These are phyloP conservation scores for Suillus weaverae DNA, from an alignment of 768 basidiomycete species.

Conservation along the genomic window DNA sequence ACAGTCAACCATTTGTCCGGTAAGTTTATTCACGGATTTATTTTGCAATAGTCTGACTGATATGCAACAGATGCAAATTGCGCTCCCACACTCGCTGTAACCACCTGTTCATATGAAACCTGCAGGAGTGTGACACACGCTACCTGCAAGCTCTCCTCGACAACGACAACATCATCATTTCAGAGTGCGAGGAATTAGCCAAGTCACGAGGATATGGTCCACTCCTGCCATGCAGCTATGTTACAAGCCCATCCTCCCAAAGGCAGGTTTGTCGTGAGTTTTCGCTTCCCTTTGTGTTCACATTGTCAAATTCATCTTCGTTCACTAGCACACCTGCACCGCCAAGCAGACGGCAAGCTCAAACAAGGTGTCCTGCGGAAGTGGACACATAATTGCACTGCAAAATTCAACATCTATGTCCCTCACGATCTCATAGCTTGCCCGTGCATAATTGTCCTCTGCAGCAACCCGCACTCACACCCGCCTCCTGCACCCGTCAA, in stretches of 20 bases:
- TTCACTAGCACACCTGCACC: neutral
- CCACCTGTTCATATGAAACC: neutral
- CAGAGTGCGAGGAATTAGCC: neutral
- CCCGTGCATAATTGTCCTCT: constrained; percentile 13
- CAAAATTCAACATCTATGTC: constrained; percentile 4
- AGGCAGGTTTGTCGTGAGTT: neutral
- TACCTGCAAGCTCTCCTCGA: neutral
- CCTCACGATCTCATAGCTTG: constrained; percentile 11
- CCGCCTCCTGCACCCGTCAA: constrained; percentile 8
- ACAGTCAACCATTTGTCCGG: neutral
- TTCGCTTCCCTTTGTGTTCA: neutral
- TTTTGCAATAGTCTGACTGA: neutral
- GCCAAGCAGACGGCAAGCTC: neutral
- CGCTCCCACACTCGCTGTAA: neutral
- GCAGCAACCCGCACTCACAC: constrained; percentile 11
- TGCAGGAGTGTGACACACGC: neutral
- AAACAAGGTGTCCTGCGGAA: neutral
- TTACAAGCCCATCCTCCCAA: neutral
- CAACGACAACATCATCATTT: neutral
- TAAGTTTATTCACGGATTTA: neutral
- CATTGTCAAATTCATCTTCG: neutral
- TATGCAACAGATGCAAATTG: neutral
- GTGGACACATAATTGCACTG: neutral
- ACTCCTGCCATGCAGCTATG: neutral
- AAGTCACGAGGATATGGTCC: neutral